phyloP scores from a whole-genome alignment of 140 eudicot genomes.

The Stevia rebaudiana region DNA sequence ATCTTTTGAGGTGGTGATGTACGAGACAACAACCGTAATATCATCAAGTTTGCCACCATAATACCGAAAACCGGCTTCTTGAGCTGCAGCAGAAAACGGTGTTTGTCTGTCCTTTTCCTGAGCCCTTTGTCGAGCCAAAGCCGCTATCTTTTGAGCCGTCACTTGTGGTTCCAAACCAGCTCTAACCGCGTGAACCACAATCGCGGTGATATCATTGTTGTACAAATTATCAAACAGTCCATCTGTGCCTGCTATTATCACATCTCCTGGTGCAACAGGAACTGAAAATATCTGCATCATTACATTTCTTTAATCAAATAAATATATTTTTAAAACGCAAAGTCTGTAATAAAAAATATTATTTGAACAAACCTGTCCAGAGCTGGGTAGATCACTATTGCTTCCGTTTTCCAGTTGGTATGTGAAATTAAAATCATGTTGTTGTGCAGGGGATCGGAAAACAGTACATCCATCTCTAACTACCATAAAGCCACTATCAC shows the following conservation, averaged over 20 bases:
- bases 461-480: constrained; percentile 88
- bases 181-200: constrained; percentile 83
- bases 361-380: constrained; percentile 66
- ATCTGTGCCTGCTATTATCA: constrained; percentile 91
- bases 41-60: constrained; percentile 97
- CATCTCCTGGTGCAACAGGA: constrained; percentile 90
- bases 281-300: constrained; percentile 67
- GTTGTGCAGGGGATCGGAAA: constrained; percentile 91
- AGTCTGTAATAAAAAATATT: neutral
- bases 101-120: constrained; percentile 81
- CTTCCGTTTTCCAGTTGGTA: constrained; percentile 80
- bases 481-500: constrained; percentile 96
- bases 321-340: neutral
- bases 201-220: constrained; percentile 72
- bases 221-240: constrained; percentile 93
- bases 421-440: constrained; percentile 90
- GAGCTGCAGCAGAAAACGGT: constrained; percentile 94
- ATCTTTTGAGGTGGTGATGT: constrained; percentile 47
- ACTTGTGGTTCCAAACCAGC: constrained; percentile 81
- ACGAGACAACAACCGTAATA: constrained; percentile 91
- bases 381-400: constrained; percentile 86
- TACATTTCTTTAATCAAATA: neutral
- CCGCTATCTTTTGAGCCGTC: constrained; percentile 94
- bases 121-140: constrained; percentile 90
- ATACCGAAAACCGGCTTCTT: constrained; percentile 87